These are phyloP conservation scores for Coniochaeta sp. DNA, from an alignment of 2,329 filamentous ascomycete genomes.

Conservation along the genomic window DNA sequence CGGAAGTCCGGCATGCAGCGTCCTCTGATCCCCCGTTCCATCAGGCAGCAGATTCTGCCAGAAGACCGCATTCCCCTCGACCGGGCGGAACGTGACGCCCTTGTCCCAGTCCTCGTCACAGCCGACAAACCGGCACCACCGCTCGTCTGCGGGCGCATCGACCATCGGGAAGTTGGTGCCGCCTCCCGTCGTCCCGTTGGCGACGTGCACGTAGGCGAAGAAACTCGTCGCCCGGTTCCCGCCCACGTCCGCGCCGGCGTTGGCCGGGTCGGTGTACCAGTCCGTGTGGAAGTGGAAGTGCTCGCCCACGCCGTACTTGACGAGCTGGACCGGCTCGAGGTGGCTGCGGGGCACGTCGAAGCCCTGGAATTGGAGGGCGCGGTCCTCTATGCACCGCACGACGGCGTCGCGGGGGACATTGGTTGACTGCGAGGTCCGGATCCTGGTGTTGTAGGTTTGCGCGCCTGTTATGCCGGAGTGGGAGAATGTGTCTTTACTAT, in stretches of 20 bases:
- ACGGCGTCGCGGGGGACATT: constrained; percentile 32
- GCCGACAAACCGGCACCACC: constrained; percentile 37
- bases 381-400: constrained; percentile 37
- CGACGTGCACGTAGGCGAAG: constrained; percentile 36
- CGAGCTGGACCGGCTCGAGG: constrained; percentile 40
- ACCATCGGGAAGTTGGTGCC: constrained; percentile 42
- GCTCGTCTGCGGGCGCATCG: constrained; percentile 24
- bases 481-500: constrained; percentile 28
- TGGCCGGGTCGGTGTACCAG: constrained; percentile 35
- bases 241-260: constrained; percentile 24
- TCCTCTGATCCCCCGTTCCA: constrained; percentile 30
- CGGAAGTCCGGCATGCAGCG: constrained; percentile 37
- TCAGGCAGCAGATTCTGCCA: constrained; percentile 36
- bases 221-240: constrained; percentile 38
- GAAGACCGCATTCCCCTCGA: constrained; percentile 39
- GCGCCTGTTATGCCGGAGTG: constrained; percentile 30
- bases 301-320: constrained; percentile 35
- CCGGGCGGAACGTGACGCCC: constrained; percentile 38
- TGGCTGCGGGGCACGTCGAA: constrained; percentile 26
- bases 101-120: constrained; percentile 39
- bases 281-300: constrained; percentile 43
- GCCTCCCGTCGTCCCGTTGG: constrained; percentile 32
- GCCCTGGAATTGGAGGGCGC: constrained; percentile 38
- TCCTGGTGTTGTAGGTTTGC: constrained; percentile 22
- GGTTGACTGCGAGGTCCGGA: constrained; percentile 38